Base-by-base conservation (phyloP, 805 yeast genomes). In the Saccharomycopsis javanensis region DNA sequence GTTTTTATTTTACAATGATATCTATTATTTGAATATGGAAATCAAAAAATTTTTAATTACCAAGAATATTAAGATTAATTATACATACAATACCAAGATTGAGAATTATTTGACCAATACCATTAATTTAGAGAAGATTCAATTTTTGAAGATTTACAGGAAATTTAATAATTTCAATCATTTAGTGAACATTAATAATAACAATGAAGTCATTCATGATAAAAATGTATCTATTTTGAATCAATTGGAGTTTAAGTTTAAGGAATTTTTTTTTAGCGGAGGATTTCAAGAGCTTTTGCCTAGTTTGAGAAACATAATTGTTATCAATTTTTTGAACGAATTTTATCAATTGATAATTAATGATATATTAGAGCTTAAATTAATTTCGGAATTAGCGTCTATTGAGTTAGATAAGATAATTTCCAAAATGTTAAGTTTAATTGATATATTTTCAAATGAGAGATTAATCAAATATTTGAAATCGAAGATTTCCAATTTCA, bases 181-280 rank as follows among this genome's bases (percentile, higher is more conserved):
- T 27, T 55, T 60, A 37, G 16, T 51, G 11, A 42, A 50, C 30
- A 16, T 20, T 6, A 27, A 31, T 15, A 50, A 50, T 20, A 31
- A 45, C 10, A 46, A 25, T 18, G 34, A 34, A 33, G 7, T 42
- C 11, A n/a, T 20, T n/a, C 28, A 51, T 18, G 51, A 31, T 25
- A 52, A 56, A 15, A 56, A 45, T 35, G 18, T 27, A 15, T 30
- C 54, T 2, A 54, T 60, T 16, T 54, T 60, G 28, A 58, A 55
- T 20, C 63, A 57, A 35, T 38, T 60, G 13, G 63, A 60, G 37
- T 60, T 60, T 37, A 60, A 60, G 42, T 60, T 60, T 50, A 58
- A 60, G 46, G 63, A 60, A 42, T 58, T 60, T 31, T 60, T 60
- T 38, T 60, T 60, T 35, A 46, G 60, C n/a, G 52, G 60, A 7